Conservation (phyloP, 345 rosid species). For the Brassica juncea region DNA sequence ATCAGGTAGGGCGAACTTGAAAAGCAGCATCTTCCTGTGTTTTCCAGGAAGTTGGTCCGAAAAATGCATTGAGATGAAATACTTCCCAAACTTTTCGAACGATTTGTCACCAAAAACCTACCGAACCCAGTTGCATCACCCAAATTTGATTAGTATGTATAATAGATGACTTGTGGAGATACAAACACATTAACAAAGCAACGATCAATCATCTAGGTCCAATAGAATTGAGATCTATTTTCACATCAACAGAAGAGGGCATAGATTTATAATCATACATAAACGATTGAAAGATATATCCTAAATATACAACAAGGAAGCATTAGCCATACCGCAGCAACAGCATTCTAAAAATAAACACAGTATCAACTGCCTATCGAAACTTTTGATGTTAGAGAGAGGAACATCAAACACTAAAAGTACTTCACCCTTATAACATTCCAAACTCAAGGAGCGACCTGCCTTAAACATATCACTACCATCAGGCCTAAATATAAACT, state of each 20-base stretch:
- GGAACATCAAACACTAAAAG: constrained; percentile 8
- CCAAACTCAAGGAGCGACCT: background rate
- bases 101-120: constrained; percentile 97
- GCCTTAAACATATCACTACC: constrained; percentile 14
- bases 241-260: constrained; percentile 12
- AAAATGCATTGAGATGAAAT: constrained; percentile 92
- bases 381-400: background rate
- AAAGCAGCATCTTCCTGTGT: constrained; percentile 80
- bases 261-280: background rate
- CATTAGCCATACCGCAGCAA: background rate
- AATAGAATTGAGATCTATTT: background rate
- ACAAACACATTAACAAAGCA: background rate
- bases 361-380: constrained; percentile 3
- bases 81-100: constrained; percentile 80
- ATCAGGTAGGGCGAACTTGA: constrained; percentile 92
- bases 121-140: constrained; percentile 19
- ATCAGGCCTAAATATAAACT: background rate
- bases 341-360: background rate
- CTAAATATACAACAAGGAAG: background rate
- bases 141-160: constrained; percentile 1
- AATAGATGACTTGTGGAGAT: background rate
- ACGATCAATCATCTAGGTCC: background rate
- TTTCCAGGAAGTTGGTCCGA: constrained; percentile 84
- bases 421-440: background rate
- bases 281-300: background rate